These are phyloP conservation scores for Botrytis porri DNA, from an alignment of 2,329 filamentous ascomycete species.

Conservation along the genomic window DNA sequence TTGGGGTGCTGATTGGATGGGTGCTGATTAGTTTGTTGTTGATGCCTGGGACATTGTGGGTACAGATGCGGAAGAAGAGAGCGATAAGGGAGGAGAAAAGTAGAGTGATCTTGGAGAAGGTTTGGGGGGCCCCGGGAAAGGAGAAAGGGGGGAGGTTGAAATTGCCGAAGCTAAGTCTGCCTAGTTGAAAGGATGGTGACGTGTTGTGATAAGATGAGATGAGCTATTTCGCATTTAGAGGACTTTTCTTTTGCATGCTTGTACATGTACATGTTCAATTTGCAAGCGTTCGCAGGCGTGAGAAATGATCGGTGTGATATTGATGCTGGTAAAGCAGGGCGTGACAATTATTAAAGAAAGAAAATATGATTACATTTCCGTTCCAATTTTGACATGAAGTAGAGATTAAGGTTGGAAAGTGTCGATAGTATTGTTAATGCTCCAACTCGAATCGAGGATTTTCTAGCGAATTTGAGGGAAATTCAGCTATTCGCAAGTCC, in stretches of 20 bases:
- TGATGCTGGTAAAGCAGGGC: too few species aligned
- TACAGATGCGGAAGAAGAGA: conserved; percentile 24
- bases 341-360: too few species aligned
- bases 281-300: too few species aligned
- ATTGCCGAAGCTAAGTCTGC: conserved; percentile 8
- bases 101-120: conserved; percentile 23
- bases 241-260: neutral
- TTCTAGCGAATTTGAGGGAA: neutral
- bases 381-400: neutral
- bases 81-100: conserved; percentile 18
- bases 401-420: neutral
- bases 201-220: neutral
- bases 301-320: too few species aligned
- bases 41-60: conserved; percentile 27
- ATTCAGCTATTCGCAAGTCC: neutral
- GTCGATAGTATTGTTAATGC: neutral
- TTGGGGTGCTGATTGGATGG: conserved; percentile 24
- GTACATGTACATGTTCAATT: neutral
- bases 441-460: neutral
- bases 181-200: neutral
- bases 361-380: neutral
- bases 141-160: conserved; percentile 13
- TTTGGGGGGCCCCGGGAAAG: conserved; percentile 20
- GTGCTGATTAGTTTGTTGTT: conserved; percentile 22
- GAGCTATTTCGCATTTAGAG: neutral